Percentiles rank a stretch among this genome's conserved stretches.
phyloP scores from a whole-genome alignment of 73 alveolate species.

The Tetrahymena thermophila region DNA sequence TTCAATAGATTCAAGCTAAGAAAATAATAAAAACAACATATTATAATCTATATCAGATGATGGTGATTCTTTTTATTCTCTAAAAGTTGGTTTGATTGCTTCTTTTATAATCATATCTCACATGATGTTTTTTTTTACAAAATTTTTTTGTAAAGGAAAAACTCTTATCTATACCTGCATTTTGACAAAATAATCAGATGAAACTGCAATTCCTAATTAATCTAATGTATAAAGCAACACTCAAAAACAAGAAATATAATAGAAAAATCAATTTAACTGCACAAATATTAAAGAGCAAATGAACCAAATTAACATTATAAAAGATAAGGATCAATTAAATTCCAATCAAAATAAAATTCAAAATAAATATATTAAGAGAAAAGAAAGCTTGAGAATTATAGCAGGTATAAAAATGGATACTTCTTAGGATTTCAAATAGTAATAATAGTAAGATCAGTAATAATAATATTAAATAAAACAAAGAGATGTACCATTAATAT shows the following conservation, averaged over 20 bases:
- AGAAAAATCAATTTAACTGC: background rate
- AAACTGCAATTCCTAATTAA: background rate
- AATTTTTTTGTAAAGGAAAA: background rate
- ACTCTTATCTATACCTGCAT: background rate
- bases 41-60: background rate
- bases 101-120: background rate
- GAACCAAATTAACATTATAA: background rate
- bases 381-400: background rate
- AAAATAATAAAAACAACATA: background rate
- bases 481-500: background rate
- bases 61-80: background rate
- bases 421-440: background rate
- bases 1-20: background rate
- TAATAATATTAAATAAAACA: too few relatives aligned
- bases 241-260: background rate
- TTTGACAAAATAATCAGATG: background rate
- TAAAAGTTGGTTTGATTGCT: background rate
- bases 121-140: background rate
- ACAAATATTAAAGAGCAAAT: background rate
- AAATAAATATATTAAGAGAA: background rate
- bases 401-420: background rate
- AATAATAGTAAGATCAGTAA: too few relatives aligned
- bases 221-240: too few relatives aligned
- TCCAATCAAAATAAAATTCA: background rate
- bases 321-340: background rate